A percentile compares a stretch with the other conserved stretches of the same genome.
Evolutionary conservation across 345 rosid species (phyloP).

Genomic region (Brassica napus): Da-Ae NC_063440.1:24739501-24740000

Average conservation of each 20-base stretch:
- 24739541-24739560: no score
- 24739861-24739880: conserved; percentile 51
- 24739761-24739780: conserved; percentile 2
- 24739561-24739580: no score
- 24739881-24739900: conserved; percentile 47
- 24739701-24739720: no score
- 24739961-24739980: conserved; percentile 56
- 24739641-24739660: no score
- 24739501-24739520: no score
- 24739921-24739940: conserved; percentile 67
- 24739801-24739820: conserved; percentile 58
- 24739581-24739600: no score
- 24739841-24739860: conserved; percentile 63
- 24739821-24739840: conserved; percentile 63
- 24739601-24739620: no score
- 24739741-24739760: conserved; percentile 5
- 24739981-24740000: neutral
- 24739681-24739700: no score
- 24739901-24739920: conserved; percentile 50
- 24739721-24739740: no score
- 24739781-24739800: conserved; percentile 47
- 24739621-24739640: no score
- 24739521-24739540: no score
- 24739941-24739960: conserved; percentile 65
- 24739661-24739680: no score